Percentiles rank a stretch among this genome's conserved stretches.
These are phyloP conservation scores for Thymus quinquecostatus DNA, from an alignment of 257 asterid species.

Conservation along the genomic window DNA sequence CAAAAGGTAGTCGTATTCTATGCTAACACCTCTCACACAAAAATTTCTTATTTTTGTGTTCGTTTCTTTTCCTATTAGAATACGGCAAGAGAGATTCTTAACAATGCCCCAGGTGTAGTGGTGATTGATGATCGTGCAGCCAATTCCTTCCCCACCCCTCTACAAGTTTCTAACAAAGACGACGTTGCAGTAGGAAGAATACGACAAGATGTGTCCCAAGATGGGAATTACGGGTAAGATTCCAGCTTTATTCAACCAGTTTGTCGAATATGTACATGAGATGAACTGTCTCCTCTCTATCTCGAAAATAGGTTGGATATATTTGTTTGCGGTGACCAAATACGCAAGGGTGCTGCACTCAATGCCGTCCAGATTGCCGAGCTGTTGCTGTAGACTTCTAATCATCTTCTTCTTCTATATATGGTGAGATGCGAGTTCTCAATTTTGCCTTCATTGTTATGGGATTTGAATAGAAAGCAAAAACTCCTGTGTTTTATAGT, in stretches of 20 bases:
- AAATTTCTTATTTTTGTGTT: neutral
- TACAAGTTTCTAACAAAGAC: slow-evolving; percentile 81
- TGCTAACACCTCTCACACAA: neutral
- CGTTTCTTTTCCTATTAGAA: slow-evolving; percentile 34
- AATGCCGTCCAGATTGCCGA: slow-evolving; percentile 91
- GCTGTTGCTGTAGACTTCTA: slow-evolving; percentile 54
- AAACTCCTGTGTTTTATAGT: slow-evolving; percentile 1
- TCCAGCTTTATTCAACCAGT: neutral
- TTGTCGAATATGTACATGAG: neutral
- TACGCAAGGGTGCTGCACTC: slow-evolving; percentile 96
- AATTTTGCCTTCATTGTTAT: slow-evolving; percentile 20
- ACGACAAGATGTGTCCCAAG: slow-evolving; percentile 84
- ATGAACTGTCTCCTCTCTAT: neutral
- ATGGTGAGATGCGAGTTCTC: slow-evolving; percentile 25
- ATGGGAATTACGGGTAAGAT: slow-evolving; percentile 81
- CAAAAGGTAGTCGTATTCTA: neutral
- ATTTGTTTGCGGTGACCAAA: slow-evolving; percentile 95
- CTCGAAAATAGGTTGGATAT: slow-evolving; percentile 72
- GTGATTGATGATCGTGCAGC: slow-evolving; percentile 82
- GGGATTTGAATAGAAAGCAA: slow-evolving; percentile 12
- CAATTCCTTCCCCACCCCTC: slow-evolving; percentile 86
- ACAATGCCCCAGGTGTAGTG: slow-evolving; percentile 76
- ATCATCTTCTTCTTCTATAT: neutral
- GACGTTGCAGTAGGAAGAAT: slow-evolving; percentile 95
- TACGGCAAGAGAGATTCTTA: slow-evolving; percentile 75